These are phyloP conservation scores for Halophytophthora polymorphica DNA, from an alignment of 352 stramenopile genomes.

Conservation along the genomic window DNA sequence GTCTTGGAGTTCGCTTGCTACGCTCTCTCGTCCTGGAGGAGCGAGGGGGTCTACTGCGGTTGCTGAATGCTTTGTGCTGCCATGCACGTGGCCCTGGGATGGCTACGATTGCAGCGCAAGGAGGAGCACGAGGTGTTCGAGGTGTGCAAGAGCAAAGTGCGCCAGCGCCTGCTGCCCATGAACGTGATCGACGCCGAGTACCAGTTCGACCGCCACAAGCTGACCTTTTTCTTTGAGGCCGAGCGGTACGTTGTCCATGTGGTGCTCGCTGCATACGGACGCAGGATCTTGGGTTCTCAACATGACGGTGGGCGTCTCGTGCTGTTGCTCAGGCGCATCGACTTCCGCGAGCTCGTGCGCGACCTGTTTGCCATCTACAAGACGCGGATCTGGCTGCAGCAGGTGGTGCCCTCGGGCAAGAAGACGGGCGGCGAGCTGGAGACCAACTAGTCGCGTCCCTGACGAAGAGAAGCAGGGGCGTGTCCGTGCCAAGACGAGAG, in stretches of 20 bases:
- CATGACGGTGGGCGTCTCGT: neutral
- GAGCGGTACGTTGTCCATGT: constrained; percentile 68
- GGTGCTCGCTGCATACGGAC: neutral
- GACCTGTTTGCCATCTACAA: constrained; percentile 99
- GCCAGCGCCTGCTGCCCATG: constrained; percentile 93
- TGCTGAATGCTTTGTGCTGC: neutral
- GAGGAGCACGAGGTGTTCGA: constrained; percentile 96
- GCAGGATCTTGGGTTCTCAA: neutral
- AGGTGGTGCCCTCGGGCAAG: constrained; percentile 84
- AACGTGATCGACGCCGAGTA: constrained; percentile 98
- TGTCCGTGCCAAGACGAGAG: neutral
- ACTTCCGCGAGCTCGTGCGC: constrained; percentile 97
- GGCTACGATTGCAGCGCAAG: constrained; percentile 50
- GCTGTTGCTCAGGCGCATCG: constrained; percentile 80
- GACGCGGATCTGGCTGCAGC: constrained; percentile 98
- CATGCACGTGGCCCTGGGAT: neutral
- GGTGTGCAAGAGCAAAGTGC: constrained; percentile 95
- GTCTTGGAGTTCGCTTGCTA: neutral
- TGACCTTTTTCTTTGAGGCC: constrained; percentile 98
- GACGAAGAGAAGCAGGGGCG: too few relatives aligned
- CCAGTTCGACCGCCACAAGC: constrained; percentile 98
- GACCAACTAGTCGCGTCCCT: constrained; percentile 34
- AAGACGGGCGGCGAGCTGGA: constrained; percentile 62
- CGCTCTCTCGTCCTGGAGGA: neutral
- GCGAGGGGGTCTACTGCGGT: too few relatives aligned